Base-by-base conservation (phyloP, 176 grass and related monocot genomes). In the Saccharum spontaneum region DNA sequence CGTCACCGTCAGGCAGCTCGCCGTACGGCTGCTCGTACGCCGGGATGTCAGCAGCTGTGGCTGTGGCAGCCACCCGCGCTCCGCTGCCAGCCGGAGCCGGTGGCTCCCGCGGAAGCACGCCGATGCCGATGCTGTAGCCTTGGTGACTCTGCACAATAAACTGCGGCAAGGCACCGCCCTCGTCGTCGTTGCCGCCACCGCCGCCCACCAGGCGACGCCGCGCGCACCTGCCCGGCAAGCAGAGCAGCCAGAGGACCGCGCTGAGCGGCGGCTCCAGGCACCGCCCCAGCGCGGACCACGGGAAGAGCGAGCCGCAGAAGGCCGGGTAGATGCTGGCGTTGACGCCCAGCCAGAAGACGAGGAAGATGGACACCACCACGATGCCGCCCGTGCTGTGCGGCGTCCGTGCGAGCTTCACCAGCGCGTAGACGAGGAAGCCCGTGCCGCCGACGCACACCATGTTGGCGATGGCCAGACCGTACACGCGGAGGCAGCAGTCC, bases 11-110 rank as follows among this genome's bases (percentile, higher is more conserved):
- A 2, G 14, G 8, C n/a, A 20, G 6, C 50, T 54, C 50, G 52
- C 52, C 18, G 52, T 20, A 18, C 18, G 37, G 71, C 67, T 79
- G 81, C 76, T 89, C 48, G 83, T 86, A 76, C 43, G 65, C 68
- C 33, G 78, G 90, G 48, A 92, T 73, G 39, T 73, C 77, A 2
- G 45, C 75, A 8, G 71, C 60, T 4, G 78, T 40, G 17, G 73
- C 76, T 1, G 73, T 15, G 16, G 44, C 44, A 5, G 28, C 71
- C 39, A 71, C 67, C 36, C 66, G 61, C 10, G 83, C 67, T 39
- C 43, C 22, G 15, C 38, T 2, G 60, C 63, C 0, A 2, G 34
- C 2, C n/a, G n/a, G n/a, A 5, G 15, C 69, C 3, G 81, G 52
- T 4, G 38, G 54, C 81, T 83, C 69, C 22, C 81, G 69, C 0